Evolutionary conservation across 306 rosid genomes (phyloP), one percentile per base, ranked within the genome.

Genomic region (Inga laurina): DNA sequence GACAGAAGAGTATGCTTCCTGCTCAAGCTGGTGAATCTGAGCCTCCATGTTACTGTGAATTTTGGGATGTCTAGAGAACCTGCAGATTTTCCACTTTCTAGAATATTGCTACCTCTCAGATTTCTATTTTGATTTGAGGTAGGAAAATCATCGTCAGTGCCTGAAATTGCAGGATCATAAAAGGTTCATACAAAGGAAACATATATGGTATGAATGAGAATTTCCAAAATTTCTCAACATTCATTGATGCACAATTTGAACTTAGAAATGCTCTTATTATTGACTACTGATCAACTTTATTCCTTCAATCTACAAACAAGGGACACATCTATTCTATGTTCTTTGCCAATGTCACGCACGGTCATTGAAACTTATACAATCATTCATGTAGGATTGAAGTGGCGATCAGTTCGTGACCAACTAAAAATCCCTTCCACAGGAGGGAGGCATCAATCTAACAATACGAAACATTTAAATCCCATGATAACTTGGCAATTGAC

Each of bases 1-100:
- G 76, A 97, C 97, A 41, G 98, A 91, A 81, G 94, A 89, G 82
- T 97, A 97, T 59, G 99, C 99, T 77, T 97, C 99, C 79, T 94
- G 95, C 85, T 97, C 99, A 35, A 97, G 93, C 83, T 84, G 91
- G 81, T 97, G 99, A 85, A 97, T 94, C 92, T 97, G 91, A 49
- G 88, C 89, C 87, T 97, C 99, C 99, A 94, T 90, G 83, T 90
- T 84, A 62, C 78, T 34, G 30, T 73, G 79, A 81, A 82, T 87
- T 79, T 83, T 81, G 62, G 80, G 74, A 72, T 80, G 81, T 19
- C 43, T 22, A 82, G 41, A 52, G 93, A 87, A 83, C 75, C 90
- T 82, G 90, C 84, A 86, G 94, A 88, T 81, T 88, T 88, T 82
- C 71, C 92, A 54, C 82, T 82, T 79, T 86, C 90, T 10, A 86